Evolutionary conservation across 129 eudicot genomes (phyloP).

Genomic region (Saussurea involucrata): DNA sequence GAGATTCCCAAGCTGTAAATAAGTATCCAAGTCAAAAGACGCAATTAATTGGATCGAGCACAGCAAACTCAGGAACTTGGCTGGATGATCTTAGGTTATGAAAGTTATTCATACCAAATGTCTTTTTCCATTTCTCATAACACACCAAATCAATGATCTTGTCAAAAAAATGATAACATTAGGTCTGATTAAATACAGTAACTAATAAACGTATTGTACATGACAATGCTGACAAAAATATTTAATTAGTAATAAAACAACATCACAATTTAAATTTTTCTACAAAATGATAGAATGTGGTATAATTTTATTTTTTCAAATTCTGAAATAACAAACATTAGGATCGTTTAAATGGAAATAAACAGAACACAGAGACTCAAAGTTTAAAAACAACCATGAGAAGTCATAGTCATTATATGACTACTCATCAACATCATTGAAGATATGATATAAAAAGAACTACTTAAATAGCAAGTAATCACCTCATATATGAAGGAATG

Average conservation of each 20-base stretch:
- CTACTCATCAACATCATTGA: not conserved
- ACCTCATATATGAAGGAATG: not conserved
- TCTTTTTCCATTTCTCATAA: not conserved
- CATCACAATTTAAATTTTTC: not conserved
- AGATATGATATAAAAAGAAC: not conserved
- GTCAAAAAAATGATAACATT: not conserved
- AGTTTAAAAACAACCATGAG: not conserved
- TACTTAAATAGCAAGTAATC: not conserved
- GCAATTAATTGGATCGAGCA: not conserved
- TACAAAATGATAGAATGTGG: not conserved
- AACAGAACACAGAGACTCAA: not conserved
- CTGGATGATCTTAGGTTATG: not conserved
- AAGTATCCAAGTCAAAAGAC: not conserved
- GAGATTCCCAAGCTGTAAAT: constrained; percentile 21
- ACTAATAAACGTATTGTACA: not conserved
- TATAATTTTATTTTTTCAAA: not conserved
- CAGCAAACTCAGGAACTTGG: not conserved
- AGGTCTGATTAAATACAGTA: not conserved
- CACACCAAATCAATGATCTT: not conserved
- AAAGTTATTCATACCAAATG: not conserved
- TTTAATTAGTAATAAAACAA: not conserved
- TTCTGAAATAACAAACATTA: not conserved
- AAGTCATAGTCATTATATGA: not conserved
- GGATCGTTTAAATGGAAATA: not conserved
- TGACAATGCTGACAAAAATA: not conserved